Percentiles rank a stretch among this genome's conserved stretches.
Evolutionary conservation across 495 filamentous ascomycete species (phyloP).

Genomic region (Cercophora newfieldiana): DNA sequence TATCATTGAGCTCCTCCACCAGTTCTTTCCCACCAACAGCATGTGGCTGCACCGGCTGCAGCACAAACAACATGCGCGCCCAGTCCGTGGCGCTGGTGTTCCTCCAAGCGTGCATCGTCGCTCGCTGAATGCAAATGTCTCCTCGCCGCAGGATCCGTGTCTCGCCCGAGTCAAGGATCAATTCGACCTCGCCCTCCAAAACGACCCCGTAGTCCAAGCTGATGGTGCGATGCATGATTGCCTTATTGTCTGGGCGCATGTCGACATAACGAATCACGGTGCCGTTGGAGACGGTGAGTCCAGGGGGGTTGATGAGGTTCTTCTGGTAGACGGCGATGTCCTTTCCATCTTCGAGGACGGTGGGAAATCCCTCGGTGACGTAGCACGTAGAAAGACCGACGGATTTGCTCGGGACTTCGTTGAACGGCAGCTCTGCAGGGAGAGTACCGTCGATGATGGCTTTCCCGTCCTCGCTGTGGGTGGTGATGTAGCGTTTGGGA

Average conservation of each 20-base stretch:
- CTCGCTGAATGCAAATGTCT: slow-evolving; percentile 57
- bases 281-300: neutral
- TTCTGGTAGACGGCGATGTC: neutral
- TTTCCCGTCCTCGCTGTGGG: slow-evolving; percentile 2
- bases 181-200: slow-evolving; percentile 55
- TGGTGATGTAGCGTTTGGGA: slow-evolving; percentile 6
- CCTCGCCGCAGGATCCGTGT: slow-evolving; percentile 46
- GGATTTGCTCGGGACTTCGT: neutral
- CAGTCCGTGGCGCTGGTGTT: slow-evolving; percentile 41
- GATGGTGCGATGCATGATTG: slow-evolving; percentile 57
- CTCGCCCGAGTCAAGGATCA: slow-evolving; percentile 53
- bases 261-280: slow-evolving; percentile 6
- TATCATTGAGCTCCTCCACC: neutral
- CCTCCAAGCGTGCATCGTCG: slow-evolving; percentile 62
- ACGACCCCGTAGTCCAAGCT: slow-evolving; percentile 63
- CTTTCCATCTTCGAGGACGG: neutral
- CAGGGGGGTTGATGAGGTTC: neutral
- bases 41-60: neutral
- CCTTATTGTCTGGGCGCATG: slow-evolving; percentile 9
- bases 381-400: neutral
- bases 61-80: slow-evolving; percentile 3
- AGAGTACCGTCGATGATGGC: neutral
- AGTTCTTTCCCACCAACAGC: neutral
- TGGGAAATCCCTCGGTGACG: neutral
- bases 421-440: neutral